Evolutionary conservation across 768 basidiomycete genomes (phyloP).

Genomic region (Psilocybe subaeruginosa): DNA sequence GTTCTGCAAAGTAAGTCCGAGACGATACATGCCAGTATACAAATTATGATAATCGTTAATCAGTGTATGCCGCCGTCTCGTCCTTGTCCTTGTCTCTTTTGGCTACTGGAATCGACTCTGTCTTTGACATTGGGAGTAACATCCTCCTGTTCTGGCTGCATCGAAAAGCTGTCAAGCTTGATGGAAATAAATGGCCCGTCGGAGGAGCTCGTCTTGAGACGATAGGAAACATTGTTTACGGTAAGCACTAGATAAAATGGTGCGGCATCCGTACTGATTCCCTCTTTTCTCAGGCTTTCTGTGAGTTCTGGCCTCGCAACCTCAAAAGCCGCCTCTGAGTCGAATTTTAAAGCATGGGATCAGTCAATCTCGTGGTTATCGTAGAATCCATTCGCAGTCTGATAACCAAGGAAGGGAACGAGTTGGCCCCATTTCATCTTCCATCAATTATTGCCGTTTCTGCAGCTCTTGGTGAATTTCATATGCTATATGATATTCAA

Average conservation of each 20-base stretch:
- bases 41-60: not conserved
- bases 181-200: slow-evolving; percentile 89
- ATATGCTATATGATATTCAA: not conserved
- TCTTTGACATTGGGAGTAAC: slow-evolving; percentile 85
- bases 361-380: slow-evolving; percentile 89
- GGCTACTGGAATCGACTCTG: slow-evolving; percentile 88
- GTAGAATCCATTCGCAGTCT: slow-evolving; percentile 85
- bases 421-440: slow-evolving; percentile 71
- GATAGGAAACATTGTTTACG: slow-evolving; percentile 88
- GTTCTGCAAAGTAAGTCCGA: slow-evolving; percentile 63
- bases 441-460: slow-evolving; percentile 84
- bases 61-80: slow-evolving; percentile 92
- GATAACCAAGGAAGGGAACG: slow-evolving; percentile 53
- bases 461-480: slow-evolving; percentile 70
- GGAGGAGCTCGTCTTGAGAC: slow-evolving; percentile 90
- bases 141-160: slow-evolving; percentile 82
- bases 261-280: slow-evolving; percentile 29
- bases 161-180: slow-evolving; percentile 68
- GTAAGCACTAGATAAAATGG: slow-evolving; percentile 33
- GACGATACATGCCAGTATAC: not conserved
- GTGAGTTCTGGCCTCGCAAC: slow-evolving; percentile 21
- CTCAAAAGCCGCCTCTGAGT: not conserved
- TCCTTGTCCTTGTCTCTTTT: slow-evolving; percentile 84
- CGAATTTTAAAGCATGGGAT: slow-evolving; percentile 73
- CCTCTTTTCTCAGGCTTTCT: slow-evolving; percentile 27